Base-by-base conservation (phyloP, 2,329 filamentous ascomycete species). In the Colletotrichum somersetense region DNA sequence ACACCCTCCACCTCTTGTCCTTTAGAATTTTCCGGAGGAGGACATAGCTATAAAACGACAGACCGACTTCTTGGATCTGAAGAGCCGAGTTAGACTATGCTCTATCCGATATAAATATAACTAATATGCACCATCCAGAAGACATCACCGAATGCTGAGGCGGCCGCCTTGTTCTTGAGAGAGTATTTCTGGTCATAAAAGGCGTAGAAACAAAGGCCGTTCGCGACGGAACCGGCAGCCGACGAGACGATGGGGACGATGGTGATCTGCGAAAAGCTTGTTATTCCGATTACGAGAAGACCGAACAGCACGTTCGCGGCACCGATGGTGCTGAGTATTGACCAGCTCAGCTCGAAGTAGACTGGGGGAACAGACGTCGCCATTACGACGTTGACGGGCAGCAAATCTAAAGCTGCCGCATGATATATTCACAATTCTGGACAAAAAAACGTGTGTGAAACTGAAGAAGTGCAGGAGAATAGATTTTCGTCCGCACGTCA, bases 11-110 rank as follows among this genome's bases (percentile, higher is more conserved):
- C 20, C 76, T 76, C n/a, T 74, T 75, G 62, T 85, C 83, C 67
- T 83, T 83, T 0, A 89, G 79, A n/a, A 88, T 83, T 38, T 85
- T 83, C 20, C 81, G 84, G 0, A 89, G 81, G 67, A 88, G 87
- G 46, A 87, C 81, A 75, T 87, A 89, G 66, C 87, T 88, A 64
- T 85, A 85, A 62, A 85, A 83, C 0, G 83, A 84, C 40, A 85
- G 64, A 0, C 83, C 83, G 4, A 82, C 83, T 77, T 85, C 83
- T 77, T 85, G 83, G 42, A 85, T 75, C 83, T 84, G 56, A 46
- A 20, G 5, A 6, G 5, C 1, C 3, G 16, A 2, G 6, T 69
- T n/a, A 69, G 42, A 26, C 2, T 5, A 5, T 6, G 7, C 3
- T 1, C 14, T 11, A 4, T 3, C 4, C 2, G 2, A 2, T 2